Base-by-base conservation (phyloP, 257 asterid genomes). In the Fraxinus americana region DNA sequence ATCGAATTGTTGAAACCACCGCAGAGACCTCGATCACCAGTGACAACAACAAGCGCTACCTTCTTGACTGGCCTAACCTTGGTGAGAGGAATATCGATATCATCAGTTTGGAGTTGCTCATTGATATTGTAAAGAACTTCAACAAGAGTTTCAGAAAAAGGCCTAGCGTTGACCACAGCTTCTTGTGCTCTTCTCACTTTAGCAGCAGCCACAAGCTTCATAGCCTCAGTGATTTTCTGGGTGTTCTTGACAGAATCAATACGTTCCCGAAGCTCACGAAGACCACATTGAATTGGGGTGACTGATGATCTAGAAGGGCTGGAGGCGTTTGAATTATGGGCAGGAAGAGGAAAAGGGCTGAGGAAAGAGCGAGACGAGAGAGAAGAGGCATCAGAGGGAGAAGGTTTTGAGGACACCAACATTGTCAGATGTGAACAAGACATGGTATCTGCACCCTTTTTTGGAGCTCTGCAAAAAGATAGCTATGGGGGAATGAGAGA, bases 141-240 rank as follows among this genome's bases (percentile, higher is more conserved):
- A 5, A 94, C 98, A 0, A 94, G 94, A 2, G 98, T 87, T 54
- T 94, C 98, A 0, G 97, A 92, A 81, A 94, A 94, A 14, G 98
- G 98, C 35, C 98, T 82, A 11, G 95, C 88, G 29, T 93, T 93
- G 1, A 94, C 96, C 63, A 92, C 98, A 9, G 98, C 98, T 79
- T 94, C 98, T 72, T 94, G 98, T 0, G 98, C 98, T 80, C 98
- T 82, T 5, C 97, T 83, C 72, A 92, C 98, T 83, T 92, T 94
- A 6, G 98, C 98, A 23, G 98, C 98, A 0, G 98, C 97, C 13
- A 94, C 97, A 5, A 94, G 94, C 87, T 94, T 94, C 98, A 94
- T 91, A 75, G 98, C 97, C 86, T 94, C 98, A 0, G 98, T 94
- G 84, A 94, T 92, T 36, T 94, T 94, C 88, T 92, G 96, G 0